Conservation (phyloP, 306 rosid genomes). For the Castanea sativa region DNA sequence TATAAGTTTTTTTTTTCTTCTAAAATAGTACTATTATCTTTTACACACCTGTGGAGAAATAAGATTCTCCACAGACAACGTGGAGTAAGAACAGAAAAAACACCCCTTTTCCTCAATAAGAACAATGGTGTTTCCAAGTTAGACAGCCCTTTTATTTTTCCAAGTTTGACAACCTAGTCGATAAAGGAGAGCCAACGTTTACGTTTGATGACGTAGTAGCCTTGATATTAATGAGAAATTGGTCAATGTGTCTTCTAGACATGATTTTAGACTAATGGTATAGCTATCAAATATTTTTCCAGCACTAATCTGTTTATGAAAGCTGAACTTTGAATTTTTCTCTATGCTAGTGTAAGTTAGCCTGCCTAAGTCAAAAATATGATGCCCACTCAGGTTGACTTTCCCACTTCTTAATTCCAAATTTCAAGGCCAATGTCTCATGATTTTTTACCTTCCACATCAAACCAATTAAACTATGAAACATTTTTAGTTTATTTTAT, state of each 20-base stretch:
- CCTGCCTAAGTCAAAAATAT: conserved; percentile 40
- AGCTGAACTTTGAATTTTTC: conserved; percentile 22
- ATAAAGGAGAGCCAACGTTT: neutral
- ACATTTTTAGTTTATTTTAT: too few relatives aligned
- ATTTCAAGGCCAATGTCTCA: conserved; percentile 29
- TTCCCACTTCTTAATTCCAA: conserved; percentile 6
- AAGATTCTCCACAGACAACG: too few relatives aligned
- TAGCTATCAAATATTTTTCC: neutral
- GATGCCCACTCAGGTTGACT: conserved; percentile 51
- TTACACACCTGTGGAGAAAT: neutral
- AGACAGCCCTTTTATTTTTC: neutral
- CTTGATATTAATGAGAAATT: neutral
- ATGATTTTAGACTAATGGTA: neutral
- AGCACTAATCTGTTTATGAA: conserved; percentile 2
- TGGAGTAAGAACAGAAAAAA: neutral
- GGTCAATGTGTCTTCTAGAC: neutral
- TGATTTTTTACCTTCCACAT: conserved; percentile 40
- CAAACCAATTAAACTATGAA: neutral
- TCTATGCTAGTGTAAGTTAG: conserved; percentile 3
- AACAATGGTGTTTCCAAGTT: neutral
- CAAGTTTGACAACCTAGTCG: neutral
- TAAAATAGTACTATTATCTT: too few relatives aligned
- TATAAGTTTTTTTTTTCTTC: too few relatives aligned
- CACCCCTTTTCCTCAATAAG: neutral
- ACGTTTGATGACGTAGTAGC: neutral